A percentile compares a stretch with the other conserved stretches of the same genome.
phyloP scores from a whole-genome alignment of 1,284 basidiomycete species.

The Puccinia triticina region DNA sequence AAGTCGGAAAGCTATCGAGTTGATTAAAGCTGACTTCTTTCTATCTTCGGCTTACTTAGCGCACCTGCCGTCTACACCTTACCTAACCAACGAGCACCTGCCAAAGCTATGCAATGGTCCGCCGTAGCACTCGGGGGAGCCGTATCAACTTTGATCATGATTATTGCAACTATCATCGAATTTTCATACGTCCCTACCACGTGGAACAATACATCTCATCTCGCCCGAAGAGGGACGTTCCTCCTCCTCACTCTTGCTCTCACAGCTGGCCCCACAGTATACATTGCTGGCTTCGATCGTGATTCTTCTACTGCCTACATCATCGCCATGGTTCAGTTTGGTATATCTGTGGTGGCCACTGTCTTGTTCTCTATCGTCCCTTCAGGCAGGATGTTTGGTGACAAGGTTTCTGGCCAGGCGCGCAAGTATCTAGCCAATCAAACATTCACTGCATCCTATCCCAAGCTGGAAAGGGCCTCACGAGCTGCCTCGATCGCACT shows the following conservation, averaged over 20 bases:
- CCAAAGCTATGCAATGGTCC: slow-evolving; percentile 79
- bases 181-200: slow-evolving; percentile 94
- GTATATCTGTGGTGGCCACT: slow-evolving; percentile 78
- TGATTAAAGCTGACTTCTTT: neutral
- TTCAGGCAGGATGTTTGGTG: slow-evolving; percentile 91
- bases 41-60: slow-evolving; percentile 67
- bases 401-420: slow-evolving; percentile 86
- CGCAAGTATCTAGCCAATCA: slow-evolving; percentile 93
- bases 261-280: slow-evolving; percentile 85
- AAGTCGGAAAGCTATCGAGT: neutral
- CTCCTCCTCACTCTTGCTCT: slow-evolving; percentile 78
- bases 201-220: slow-evolving; percentile 94
- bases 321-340: slow-evolving; percentile 88
- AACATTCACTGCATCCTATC: slow-evolving; percentile 93
- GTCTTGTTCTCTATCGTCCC: slow-evolving; percentile 82
- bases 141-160: slow-evolving; percentile 88
- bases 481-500: slow-evolving; percentile 75
- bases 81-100: slow-evolving; percentile 62
- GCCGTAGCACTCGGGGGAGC: slow-evolving; percentile 86
- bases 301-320: slow-evolving; percentile 72
- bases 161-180: slow-evolving; percentile 84
- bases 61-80: slow-evolving; percentile 77
- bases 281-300: slow-evolving; percentile 70
- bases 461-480: slow-evolving; percentile 67
- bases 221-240: slow-evolving; percentile 82